Percentiles rank a stretch among this genome's conserved stretches.
Evolutionary conservation across 2,329 filamentous ascomycete genomes (phyloP).

Genomic region (Fusarium oxysporum): DNA sequence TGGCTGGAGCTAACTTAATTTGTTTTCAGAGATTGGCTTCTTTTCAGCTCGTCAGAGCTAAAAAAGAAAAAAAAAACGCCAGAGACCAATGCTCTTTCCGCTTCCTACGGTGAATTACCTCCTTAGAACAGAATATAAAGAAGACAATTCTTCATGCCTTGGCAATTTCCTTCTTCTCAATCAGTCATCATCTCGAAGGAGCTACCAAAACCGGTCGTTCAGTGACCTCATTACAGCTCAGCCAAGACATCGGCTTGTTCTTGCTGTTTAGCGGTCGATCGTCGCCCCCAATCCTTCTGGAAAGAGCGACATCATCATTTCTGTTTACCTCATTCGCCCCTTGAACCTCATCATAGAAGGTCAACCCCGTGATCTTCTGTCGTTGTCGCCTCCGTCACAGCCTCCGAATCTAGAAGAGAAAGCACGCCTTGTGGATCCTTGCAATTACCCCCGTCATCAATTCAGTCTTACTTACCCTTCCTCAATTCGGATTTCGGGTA

Average conservation of each 20-base stretch:
- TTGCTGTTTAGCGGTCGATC: conserved; percentile 26
- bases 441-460: conserved; percentile 25
- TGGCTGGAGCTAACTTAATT: conserved; percentile 5
- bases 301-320: conserved; percentile 24
- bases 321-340: conserved; percentile 13
- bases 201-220: conserved; percentile 8
- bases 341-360: not conserved
- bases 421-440: conserved; percentile 20
- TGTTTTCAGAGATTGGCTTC: conserved; percentile 5
- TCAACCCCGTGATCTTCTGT: conserved; percentile 2
- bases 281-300: conserved; percentile 9
- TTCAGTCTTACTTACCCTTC: not conserved
- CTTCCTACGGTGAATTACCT: not conserved
- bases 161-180: not conserved
- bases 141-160: not conserved
- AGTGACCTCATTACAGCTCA: conserved; percentile 26
- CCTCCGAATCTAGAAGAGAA: not conserved
- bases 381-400: conserved; percentile 1
- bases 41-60: conserved; percentile 24
- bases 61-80: not conserved
- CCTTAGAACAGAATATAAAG: not conserved
- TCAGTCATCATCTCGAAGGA: not conserved
- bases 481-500: conserved; percentile 15
- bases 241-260: conserved; percentile 11
- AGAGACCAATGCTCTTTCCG: not conserved